Conservation (phyloP, 805 yeast genomes). For the Nakazawaea laoshanensis region DNA sequence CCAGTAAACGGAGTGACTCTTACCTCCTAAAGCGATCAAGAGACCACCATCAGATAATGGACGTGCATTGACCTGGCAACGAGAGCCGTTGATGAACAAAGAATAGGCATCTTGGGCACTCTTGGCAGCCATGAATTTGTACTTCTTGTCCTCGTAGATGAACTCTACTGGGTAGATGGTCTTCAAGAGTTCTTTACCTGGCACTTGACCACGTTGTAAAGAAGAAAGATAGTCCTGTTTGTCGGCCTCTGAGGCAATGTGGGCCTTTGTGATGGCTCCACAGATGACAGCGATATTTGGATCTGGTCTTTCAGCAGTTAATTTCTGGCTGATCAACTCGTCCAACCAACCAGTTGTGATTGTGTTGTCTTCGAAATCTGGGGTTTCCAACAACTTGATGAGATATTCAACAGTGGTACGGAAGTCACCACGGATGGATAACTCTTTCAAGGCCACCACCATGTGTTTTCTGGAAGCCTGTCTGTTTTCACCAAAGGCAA, state of each 20-base stretch:
- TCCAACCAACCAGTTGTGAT: constrained; percentile 99
- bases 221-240: constrained; percentile 61
- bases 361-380: constrained; percentile 92
- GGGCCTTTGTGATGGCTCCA: constrained; percentile 98
- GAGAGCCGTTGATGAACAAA: constrained; percentile 87
- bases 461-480: constrained; percentile 96
- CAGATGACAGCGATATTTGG: constrained; percentile 83
- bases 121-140: constrained; percentile 92
- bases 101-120: constrained; percentile 82
- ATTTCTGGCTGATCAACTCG: constrained; percentile 84
- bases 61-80: constrained; percentile 79
- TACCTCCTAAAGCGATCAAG: constrained; percentile 80
- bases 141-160: constrained; percentile 88
- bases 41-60: constrained; percentile 94
- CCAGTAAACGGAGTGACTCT: constrained; percentile 94
- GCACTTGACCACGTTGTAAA: constrained; percentile 95
- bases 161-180: constrained; percentile 91
- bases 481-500: constrained; percentile 98
- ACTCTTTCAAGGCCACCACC: constrained; percentile 97
- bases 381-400: constrained; percentile 90
- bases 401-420: constrained; percentile 96
- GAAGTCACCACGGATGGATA: constrained; percentile 96
- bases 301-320: constrained; percentile 97
- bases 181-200: constrained; percentile 69
- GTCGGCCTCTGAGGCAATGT: constrained; percentile 64